Evolutionary conservation across 2,329 filamentous ascomycete genomes (phyloP).

Genomic region (Aspergillus viridinutans): DNA sequence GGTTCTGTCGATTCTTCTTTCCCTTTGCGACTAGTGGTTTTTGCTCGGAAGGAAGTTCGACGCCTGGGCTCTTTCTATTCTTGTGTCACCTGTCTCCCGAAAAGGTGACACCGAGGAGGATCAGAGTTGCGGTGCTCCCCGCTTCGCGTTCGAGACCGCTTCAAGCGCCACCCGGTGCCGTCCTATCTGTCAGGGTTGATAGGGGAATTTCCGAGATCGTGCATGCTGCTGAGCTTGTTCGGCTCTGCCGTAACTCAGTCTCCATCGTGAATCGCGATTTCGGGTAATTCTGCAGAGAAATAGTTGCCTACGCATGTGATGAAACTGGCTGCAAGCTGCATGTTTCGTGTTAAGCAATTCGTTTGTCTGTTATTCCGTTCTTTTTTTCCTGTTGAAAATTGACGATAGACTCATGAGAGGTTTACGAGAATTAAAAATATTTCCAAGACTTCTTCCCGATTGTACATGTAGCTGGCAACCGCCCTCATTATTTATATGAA

Average conservation of each 20-base stretch:
- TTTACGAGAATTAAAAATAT: constrained; percentile 31
- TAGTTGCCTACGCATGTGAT: constrained; percentile 25
- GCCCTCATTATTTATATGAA: constrained; percentile 1
- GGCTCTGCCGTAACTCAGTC: constrained; percentile 2
- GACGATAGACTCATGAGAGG: constrained; percentile 33
- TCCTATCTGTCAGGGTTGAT: constrained; percentile 2
- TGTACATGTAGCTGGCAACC: neutral
- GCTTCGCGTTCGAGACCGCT: neutral
- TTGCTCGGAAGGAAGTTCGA: constrained; percentile 8
- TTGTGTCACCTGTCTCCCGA: constrained; percentile 3
- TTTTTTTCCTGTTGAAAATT: constrained; percentile 16
- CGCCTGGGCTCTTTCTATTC: constrained; percentile 12
- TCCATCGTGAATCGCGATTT: constrained; percentile 17
- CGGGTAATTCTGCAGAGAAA: constrained; percentile 25
- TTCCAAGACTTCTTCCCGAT: neutral
- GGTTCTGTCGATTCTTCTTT: constrained; percentile 9
- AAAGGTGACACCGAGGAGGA: neutral
- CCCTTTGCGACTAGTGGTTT: constrained; percentile 6
- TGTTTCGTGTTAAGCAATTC: constrained; percentile 21
- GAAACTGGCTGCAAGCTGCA: constrained; percentile 23
- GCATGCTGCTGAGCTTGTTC: constrained; percentile 11
- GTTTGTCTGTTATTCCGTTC: constrained; percentile 26
- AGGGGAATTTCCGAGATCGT: constrained; percentile 8
- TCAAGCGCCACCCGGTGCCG: neutral
- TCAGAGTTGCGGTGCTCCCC: neutral